Conservation (phyloP, 1,284 basidiomycete genomes). For the Moesziomyces parantarcticus region DNA sequence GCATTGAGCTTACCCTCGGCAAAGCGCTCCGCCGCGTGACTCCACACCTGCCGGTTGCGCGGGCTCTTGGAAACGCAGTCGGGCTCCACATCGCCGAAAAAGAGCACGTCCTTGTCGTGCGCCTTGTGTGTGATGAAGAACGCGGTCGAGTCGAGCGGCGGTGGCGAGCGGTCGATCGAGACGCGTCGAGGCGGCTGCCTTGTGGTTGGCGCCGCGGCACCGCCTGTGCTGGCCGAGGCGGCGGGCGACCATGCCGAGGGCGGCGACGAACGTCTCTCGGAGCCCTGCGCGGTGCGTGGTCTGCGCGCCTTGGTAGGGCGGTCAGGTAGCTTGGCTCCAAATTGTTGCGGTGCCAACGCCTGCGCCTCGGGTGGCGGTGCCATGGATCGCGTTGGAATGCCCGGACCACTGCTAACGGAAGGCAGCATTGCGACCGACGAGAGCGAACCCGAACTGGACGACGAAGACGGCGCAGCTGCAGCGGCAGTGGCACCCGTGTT, state of each 20-base stretch:
- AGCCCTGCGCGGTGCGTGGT: constrained; percentile 54
- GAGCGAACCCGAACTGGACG: constrained; percentile 5
- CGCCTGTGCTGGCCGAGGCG: constrained; percentile 4
- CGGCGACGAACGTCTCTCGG: constrained; percentile 37
- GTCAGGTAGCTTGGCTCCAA: constrained; percentile 9
- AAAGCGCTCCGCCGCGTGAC: constrained; percentile 54
- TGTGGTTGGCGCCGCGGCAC: background rate
- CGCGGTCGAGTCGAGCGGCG: constrained; percentile 59
- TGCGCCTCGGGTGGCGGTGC: background rate
- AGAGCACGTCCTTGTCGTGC: constrained; percentile 61
- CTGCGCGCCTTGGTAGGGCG: constrained; percentile 26
- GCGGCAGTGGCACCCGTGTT: constrained; percentile 8
- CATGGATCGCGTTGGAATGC: constrained; percentile 8
- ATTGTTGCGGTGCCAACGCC: background rate
- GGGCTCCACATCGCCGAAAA: constrained; percentile 66
- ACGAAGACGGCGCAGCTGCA: constrained; percentile 7
- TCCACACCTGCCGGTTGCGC: constrained; percentile 58
- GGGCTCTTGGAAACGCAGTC: constrained; percentile 54
- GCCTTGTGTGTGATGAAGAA: constrained; percentile 62
- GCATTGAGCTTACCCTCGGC: constrained; percentile 54
- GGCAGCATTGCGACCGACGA: constrained; percentile 17
- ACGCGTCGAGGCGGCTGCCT: constrained; percentile 38
- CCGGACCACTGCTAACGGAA: constrained; percentile 13
- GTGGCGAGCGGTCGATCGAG: constrained; percentile 43
- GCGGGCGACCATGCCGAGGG: constrained; percentile 36